phyloP scores from a whole-genome alignment of 75 land plant genomes.

The Chamaecyparis obtusa region DNA sequence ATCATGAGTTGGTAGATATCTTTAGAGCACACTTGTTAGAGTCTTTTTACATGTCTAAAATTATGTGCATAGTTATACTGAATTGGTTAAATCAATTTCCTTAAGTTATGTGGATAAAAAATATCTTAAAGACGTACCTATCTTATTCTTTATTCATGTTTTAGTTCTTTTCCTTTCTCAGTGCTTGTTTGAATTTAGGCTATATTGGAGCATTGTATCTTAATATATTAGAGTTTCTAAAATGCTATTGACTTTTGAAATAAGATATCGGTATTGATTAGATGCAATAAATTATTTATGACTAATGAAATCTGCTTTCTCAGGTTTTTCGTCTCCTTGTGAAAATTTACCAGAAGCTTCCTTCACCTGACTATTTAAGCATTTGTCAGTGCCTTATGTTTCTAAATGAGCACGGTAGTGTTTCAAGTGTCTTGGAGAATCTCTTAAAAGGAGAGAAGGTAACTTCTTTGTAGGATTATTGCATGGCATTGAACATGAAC shows the following conservation, averaged over 20 bases:
- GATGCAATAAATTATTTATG: not conserved
- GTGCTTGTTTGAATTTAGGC: not conserved
- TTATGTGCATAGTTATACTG: not conserved
- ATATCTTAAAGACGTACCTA: not conserved
- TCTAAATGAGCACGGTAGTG: conserved; percentile 35
- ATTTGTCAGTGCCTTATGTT: conserved; percentile 60
- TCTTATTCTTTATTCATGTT: not conserved
- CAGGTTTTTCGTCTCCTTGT: conserved; percentile 46
- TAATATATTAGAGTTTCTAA: not conserved
- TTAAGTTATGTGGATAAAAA: not conserved
- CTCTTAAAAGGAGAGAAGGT: conserved; percentile 49
- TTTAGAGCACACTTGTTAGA: not conserved
- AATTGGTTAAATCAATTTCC: not conserved
- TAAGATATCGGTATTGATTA: not conserved
- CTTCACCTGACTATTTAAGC: conserved; percentile 48
- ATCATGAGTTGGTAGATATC: not conserved
- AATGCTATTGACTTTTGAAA: not conserved
- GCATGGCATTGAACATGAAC: not conserved
- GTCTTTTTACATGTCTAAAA: not conserved
- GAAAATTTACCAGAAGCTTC: conserved; percentile 32
- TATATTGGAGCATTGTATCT: not conserved
- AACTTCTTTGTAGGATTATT: not conserved
- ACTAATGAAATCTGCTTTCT: not conserved
- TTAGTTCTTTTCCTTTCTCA: not conserved
- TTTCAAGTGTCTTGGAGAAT: conserved; percentile 44